These are phyloP conservation scores for Phialemoniopsis sp. DNA, from an alignment of 2,329 filamentous ascomycete genomes.

Conservation along the genomic window DNA sequence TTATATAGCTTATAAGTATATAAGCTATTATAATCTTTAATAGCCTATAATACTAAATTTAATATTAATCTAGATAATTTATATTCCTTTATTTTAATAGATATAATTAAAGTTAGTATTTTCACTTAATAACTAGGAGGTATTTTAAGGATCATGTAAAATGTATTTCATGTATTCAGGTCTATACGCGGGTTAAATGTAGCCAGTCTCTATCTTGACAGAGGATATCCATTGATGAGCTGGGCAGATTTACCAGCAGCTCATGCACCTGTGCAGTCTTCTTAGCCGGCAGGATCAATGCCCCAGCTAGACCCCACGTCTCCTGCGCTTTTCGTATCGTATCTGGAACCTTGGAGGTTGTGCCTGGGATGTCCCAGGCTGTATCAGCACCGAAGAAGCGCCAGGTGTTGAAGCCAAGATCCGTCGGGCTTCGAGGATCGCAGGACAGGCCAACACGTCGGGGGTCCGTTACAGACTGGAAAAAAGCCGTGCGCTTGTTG, in stretches of 20 bases:
- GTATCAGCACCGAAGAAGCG: conserved; percentile 36
- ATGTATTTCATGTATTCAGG: conserved; percentile 6
- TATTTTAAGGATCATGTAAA: conserved; percentile 1
- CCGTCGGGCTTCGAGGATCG: conserved; percentile 31
- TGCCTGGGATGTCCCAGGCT: conserved; percentile 25
- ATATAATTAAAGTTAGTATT: not conserved
- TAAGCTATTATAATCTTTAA: too few relatives aligned
- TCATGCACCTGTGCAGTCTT: conserved; percentile 16
- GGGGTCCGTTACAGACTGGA: conserved; percentile 30
- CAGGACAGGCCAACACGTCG: conserved; percentile 32
- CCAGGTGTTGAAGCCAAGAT: conserved; percentile 41
- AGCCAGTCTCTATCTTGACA: conserved; percentile 17
- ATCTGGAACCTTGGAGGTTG: conserved; percentile 14
- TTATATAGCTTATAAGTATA: too few relatives aligned
- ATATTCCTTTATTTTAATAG: too few relatives aligned
- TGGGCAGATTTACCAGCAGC: conserved; percentile 23
- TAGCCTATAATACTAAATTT: too few relatives aligned
- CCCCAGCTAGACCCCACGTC: conserved; percentile 21
- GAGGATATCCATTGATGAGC: conserved; percentile 20
- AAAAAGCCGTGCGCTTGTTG: conserved; percentile 27
- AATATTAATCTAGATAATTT: not conserved
- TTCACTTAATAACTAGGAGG: too few relatives aligned
- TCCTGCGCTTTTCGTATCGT: conserved; percentile 22
- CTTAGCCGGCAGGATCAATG: conserved; percentile 24
- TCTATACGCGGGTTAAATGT: conserved; percentile 22